phyloP scores from a whole-genome alignment of 2,329 filamentous ascomycete species.

The Fusarium sp. region DNA sequence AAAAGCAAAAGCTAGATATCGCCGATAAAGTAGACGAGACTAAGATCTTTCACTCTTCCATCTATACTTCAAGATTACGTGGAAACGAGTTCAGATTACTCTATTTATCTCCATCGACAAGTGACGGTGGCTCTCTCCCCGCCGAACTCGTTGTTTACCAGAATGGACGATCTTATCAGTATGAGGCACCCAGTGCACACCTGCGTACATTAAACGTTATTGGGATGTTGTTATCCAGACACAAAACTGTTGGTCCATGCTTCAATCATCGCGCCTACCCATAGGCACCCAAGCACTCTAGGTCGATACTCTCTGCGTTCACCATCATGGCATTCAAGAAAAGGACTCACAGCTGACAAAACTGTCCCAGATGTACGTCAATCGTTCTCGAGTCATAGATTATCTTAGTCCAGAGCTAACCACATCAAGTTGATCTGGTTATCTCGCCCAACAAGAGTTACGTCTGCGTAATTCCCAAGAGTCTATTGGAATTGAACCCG shows the following conservation, averaged over 20 bases:
- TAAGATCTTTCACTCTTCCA: neutral
- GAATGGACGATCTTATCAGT: neutral
- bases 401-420: neutral
- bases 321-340: neutral
- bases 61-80: neutral
- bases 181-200: neutral
- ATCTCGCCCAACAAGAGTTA: too few relatives aligned
- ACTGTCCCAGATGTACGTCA: neutral
- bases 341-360: neutral
- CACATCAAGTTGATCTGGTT: neutral
- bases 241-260: constrained; percentile 6
- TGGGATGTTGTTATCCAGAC: constrained; percentile 11
- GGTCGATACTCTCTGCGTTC: too few relatives aligned
- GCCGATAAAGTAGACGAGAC: too few relatives aligned
- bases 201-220: neutral
- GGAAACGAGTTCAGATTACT: neutral
- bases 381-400: neutral
- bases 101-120: fast-evolving
- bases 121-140: neutral
- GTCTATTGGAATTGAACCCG: too few relatives aligned
- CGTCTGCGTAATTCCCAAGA: too few relatives aligned
- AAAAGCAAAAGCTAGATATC: too few relatives aligned
- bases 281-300: too few relatives aligned
- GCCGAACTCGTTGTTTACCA: neutral
- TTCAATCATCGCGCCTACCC: neutral